Percentiles rank a stretch among this genome's conserved stretches.
These are phyloP conservation scores for Hyaloperonospora brassicae DNA, from an alignment of 352 stramenopile species.

Conservation along the genomic window DNA sequence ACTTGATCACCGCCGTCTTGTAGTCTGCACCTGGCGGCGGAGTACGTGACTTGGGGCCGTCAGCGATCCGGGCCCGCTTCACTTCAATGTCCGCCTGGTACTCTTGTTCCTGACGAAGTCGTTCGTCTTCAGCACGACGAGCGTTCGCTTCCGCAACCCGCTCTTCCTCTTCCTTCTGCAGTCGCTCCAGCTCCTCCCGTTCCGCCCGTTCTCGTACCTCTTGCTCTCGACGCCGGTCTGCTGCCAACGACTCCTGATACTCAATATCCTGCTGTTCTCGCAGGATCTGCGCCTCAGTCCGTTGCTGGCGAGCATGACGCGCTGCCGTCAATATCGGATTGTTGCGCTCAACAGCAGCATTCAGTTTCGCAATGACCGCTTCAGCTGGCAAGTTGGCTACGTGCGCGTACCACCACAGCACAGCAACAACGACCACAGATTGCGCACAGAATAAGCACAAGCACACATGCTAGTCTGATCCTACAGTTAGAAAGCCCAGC, in stretches of 20 bases:
- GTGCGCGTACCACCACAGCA: conserved; percentile 2
- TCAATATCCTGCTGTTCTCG: conserved; percentile 90
- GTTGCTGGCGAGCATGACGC: conserved; percentile 62
- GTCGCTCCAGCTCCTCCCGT: conserved; percentile 31
- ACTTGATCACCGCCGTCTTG: conserved; percentile 70
- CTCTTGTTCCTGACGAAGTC: conserved; percentile 25
- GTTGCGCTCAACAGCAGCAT: conserved; percentile 56
- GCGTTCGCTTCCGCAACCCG: conserved; percentile 24
- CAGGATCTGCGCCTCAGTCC: conserved; percentile 79
- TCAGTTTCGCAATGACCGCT: conserved; percentile 55
- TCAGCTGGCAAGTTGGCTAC: conserved; percentile 51
- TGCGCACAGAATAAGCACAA: too few species aligned
- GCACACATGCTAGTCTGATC: too few species aligned
- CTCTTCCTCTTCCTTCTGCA: conserved; percentile 36
- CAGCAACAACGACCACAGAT: background rate
- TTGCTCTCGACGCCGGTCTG: conserved; percentile 80
- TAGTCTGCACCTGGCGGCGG: conserved; percentile 43
- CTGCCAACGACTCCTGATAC: conserved; percentile 88
- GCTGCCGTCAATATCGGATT: conserved; percentile 64
- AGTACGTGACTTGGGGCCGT: conserved; percentile 39
- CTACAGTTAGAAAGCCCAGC: too few species aligned
- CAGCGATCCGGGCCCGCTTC: conserved; percentile 44
- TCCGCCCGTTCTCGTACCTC: conserved; percentile 39
- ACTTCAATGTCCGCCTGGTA: conserved; percentile 39
- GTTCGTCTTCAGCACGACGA: conserved; percentile 20